A percentile compares a stretch with the other conserved stretches of the same genome.
Conservation (phyloP, 1,284 basidiomycete genomes). For the Rhodotorula sp. region DNA sequence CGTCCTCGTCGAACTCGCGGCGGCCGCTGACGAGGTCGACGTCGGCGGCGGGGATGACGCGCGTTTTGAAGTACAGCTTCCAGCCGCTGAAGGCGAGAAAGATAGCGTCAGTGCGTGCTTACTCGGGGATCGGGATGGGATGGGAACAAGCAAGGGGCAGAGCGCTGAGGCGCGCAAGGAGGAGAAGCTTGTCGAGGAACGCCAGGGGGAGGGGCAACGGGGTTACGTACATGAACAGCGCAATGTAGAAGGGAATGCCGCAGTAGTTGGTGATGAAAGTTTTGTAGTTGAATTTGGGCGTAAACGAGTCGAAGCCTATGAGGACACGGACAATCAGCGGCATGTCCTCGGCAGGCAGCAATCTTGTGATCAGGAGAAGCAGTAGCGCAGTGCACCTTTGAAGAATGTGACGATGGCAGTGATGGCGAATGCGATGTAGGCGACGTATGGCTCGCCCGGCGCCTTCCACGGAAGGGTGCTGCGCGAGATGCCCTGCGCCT, state of each 20-base stretch:
- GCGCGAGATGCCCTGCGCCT: slow-evolving; percentile 65
- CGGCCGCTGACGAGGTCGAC: slow-evolving; percentile 68
- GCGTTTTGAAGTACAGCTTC: slow-evolving; percentile 54
- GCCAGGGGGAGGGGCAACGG: not conserved
- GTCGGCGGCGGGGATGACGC: slow-evolving; percentile 58
- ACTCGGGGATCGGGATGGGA: not conserved
- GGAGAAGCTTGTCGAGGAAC: too few relatives aligned
- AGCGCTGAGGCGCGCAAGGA: not conserved
- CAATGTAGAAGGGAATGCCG: slow-evolving; percentile 53
- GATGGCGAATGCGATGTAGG: slow-evolving; percentile 52
- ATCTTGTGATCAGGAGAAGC: not conserved
- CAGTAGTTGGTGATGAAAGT: slow-evolving; percentile 63
- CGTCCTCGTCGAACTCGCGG: slow-evolving; percentile 67
- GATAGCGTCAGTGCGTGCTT: slow-evolving; percentile 49
- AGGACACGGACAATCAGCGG: not conserved
- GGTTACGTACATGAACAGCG: slow-evolving; percentile 44
- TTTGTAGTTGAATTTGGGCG: slow-evolving; percentile 59
- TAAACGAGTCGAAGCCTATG: slow-evolving; percentile 58
- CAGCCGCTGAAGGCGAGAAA: slow-evolving; percentile 49
- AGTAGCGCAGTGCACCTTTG: slow-evolving; percentile 53
- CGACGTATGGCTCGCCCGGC: slow-evolving; percentile 62
- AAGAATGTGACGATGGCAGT: slow-evolving; percentile 67
- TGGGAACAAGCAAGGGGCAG: not conserved
- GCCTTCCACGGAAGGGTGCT: slow-evolving; percentile 67
- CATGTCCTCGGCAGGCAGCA: too few relatives aligned